A percentile compares a stretch with the other conserved stretches of the same genome.
phyloP scores from a whole-genome alignment of 2,329 filamentous ascomycete genomes.

The Fonsecaea pugnacius region DNA sequence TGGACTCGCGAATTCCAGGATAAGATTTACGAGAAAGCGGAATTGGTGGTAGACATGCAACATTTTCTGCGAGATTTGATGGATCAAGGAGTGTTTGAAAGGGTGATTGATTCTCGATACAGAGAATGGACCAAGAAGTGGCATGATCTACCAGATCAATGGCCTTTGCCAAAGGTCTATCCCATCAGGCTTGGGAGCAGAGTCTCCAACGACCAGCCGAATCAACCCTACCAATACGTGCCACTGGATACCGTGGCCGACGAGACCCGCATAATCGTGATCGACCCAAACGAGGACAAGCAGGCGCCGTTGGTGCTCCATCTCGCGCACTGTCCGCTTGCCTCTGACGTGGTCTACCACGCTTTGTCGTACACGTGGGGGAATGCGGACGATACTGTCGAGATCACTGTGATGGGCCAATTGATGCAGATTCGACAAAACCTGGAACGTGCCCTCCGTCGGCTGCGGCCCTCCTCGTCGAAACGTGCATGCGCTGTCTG shows the following conservation, averaged over 20 bases:
- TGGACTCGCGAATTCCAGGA: slow-evolving; percentile 15
- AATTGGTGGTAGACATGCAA: slow-evolving; percentile 15
- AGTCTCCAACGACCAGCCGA: neutral
- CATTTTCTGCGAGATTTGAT: neutral
- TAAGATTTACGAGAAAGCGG: slow-evolving; percentile 3
- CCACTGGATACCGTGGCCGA: slow-evolving; percentile 10
- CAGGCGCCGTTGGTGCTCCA: slow-evolving; percentile 2
- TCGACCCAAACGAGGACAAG: neutral
- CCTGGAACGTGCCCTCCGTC: slow-evolving; percentile 8
- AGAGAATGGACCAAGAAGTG: slow-evolving; percentile 12
- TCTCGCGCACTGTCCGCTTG: slow-evolving; percentile 10
- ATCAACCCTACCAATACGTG: slow-evolving; percentile 10
- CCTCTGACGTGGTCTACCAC: slow-evolving; percentile 10
- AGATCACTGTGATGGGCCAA: slow-evolving; percentile 7
- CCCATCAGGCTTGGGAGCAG: slow-evolving; percentile 12
- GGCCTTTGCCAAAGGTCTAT: slow-evolving; percentile 11
- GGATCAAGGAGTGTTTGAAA: slow-evolving; percentile 6
- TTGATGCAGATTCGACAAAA: slow-evolving; percentile 12
- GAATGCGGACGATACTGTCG: neutral
- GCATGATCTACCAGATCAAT: slow-evolving; percentile 1
- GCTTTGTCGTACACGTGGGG: slow-evolving; percentile 16
- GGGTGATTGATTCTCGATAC: slow-evolving; percentile 12
- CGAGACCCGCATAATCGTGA: slow-evolving; percentile 15
- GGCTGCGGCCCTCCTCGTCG: neutral
- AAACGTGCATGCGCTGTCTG: slow-evolving; percentile 17